phyloP scores from a whole-genome alignment of 2,329 filamentous ascomycete species.

The Ophiocordyceps camponoti-floridani region DNA sequence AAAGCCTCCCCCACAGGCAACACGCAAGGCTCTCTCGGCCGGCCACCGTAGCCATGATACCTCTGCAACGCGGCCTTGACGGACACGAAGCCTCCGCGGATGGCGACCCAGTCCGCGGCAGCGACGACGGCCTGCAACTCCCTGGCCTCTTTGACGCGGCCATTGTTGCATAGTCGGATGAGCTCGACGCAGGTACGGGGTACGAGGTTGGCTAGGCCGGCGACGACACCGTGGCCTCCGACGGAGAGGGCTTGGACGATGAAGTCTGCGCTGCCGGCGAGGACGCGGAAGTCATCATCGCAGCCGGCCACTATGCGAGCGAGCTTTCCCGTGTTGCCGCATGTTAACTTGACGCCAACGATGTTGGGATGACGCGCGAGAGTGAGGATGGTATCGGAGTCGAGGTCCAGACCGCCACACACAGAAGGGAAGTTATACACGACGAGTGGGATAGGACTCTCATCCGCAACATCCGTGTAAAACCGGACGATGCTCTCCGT shows the following conservation, averaged over 20 bases:
- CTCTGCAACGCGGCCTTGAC: slow-evolving; percentile 47
- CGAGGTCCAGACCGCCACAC: slow-evolving; percentile 36
- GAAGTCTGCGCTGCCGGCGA: slow-evolving; percentile 59
- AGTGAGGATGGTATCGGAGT: slow-evolving; percentile 35
- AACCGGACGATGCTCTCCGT: slow-evolving; percentile 38
- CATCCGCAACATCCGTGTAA: slow-evolving; percentile 43
- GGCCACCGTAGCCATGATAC: slow-evolving; percentile 47
- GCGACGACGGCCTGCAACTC: slow-evolving; percentile 49
- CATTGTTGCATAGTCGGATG: slow-evolving; percentile 38
- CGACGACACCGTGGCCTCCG: slow-evolving; percentile 54
- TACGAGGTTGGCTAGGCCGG: slow-evolving; percentile 52
- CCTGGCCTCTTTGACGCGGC: slow-evolving; percentile 34
- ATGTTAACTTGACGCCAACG: slow-evolving; percentile 44
- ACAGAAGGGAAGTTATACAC: slow-evolving; percentile 48
- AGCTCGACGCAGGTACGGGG: slow-evolving; percentile 47
- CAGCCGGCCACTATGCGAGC: slow-evolving; percentile 28
- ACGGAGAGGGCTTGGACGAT: slow-evolving; percentile 51
- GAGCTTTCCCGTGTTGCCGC: slow-evolving; percentile 45
- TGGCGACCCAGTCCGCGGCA: slow-evolving; percentile 50
- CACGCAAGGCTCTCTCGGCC: slow-evolving; percentile 32
- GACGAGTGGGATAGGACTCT: slow-evolving; percentile 37
- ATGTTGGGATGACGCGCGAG: slow-evolving; percentile 38
- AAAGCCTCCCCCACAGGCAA: slow-evolving; percentile 9
- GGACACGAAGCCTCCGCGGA: slow-evolving; percentile 49
- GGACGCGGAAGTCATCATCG: slow-evolving; percentile 37